phyloP scores from a whole-genome alignment of 2,329 filamentous ascomycete genomes.

The Fusarium palustre region DNA sequence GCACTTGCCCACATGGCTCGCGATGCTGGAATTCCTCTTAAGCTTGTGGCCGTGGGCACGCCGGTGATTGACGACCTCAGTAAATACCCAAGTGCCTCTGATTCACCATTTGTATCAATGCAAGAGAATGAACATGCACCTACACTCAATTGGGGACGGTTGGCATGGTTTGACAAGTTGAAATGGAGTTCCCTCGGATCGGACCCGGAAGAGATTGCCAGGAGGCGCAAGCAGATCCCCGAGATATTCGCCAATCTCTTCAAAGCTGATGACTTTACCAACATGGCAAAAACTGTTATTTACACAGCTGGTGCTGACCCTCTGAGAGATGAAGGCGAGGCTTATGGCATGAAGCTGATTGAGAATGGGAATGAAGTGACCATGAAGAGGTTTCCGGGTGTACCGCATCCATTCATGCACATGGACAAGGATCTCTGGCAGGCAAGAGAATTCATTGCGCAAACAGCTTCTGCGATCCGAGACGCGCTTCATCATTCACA shows the following conservation, averaged over 20 bases:
- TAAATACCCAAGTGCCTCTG: slow-evolving; percentile 9
- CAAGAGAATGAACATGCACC: slow-evolving; percentile 20
- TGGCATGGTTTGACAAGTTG: slow-evolving; percentile 17
- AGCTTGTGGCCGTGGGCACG: slow-evolving; percentile 15
- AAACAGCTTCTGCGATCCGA: slow-evolving; percentile 50
- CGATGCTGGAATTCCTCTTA: slow-evolving; percentile 2
- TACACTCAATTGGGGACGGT: slow-evolving; percentile 11
- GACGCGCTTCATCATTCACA: slow-evolving; percentile 9
- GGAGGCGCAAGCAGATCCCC: not conserved
- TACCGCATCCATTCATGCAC: slow-evolving; percentile 64
- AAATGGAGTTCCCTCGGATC: slow-evolving; percentile 15
- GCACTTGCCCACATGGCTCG: slow-evolving; percentile 11
- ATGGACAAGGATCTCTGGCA: slow-evolving; percentile 57
- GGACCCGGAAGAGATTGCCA: not conserved
- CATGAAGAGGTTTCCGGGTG: slow-evolving; percentile 58
- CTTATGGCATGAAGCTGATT: slow-evolving; percentile 57
- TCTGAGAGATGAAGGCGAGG: slow-evolving; percentile 62
- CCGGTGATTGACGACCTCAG: slow-evolving; percentile 13
- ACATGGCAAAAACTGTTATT: slow-evolving; percentile 7
- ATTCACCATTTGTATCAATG: not conserved
- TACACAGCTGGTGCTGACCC: slow-evolving; percentile 9
- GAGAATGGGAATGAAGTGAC: slow-evolving; percentile 60
- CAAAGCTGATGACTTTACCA: slow-evolving; percentile 5
- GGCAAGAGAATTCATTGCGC: slow-evolving; percentile 51
- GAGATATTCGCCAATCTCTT: slow-evolving; percentile 5